These are phyloP conservation scores for Mucuna pruriens DNA, from an alignment of 306 rosid genomes.

Conservation along the genomic window DNA sequence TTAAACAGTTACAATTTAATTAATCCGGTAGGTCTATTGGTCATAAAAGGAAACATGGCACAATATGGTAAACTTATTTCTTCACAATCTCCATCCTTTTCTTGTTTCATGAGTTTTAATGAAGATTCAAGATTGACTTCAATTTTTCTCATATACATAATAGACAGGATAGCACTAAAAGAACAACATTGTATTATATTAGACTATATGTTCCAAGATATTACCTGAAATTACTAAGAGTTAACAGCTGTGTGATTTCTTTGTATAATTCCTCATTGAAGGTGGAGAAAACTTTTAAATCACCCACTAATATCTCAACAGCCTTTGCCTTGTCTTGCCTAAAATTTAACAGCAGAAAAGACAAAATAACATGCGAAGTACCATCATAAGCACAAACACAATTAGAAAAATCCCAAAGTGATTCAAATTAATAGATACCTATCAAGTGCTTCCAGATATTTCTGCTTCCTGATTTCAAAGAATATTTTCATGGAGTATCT, in stretches of 20 bases:
- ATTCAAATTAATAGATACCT: conserved; percentile 54
- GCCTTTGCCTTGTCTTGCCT: conserved; percentile 82
- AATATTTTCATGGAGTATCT: conserved; percentile 90
- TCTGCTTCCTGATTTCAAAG: conserved; percentile 91
- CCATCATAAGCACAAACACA: conserved; percentile 12
- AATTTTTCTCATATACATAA: conserved; percentile 16
- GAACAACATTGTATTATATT: neutral
- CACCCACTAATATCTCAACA: conserved; percentile 78
- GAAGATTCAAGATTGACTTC: conserved; percentile 24
- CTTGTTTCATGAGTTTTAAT: conserved; percentile 5
- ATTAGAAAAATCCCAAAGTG: conserved; percentile 12
- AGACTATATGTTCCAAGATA: conserved; percentile 13
- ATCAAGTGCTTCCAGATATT: conserved; percentile 95
- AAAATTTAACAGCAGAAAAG: conserved; percentile 26
- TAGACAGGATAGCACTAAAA: conserved; percentile 7
- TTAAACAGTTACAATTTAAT: neutral
- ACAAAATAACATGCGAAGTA: conserved; percentile 28
- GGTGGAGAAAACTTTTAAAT: conserved; percentile 78
- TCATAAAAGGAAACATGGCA: conserved; percentile 10
- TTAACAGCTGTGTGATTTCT: conserved; percentile 86
- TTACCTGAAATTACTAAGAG: conserved; percentile 87
- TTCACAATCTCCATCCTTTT: conserved; percentile 7
- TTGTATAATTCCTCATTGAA: conserved; percentile 83
- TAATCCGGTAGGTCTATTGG: neutral
- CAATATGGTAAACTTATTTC: neutral